These are phyloP conservation scores for Beta vulgaris DNA, from an alignment of 148 eudicot species.

Conservation along the genomic window DNA sequence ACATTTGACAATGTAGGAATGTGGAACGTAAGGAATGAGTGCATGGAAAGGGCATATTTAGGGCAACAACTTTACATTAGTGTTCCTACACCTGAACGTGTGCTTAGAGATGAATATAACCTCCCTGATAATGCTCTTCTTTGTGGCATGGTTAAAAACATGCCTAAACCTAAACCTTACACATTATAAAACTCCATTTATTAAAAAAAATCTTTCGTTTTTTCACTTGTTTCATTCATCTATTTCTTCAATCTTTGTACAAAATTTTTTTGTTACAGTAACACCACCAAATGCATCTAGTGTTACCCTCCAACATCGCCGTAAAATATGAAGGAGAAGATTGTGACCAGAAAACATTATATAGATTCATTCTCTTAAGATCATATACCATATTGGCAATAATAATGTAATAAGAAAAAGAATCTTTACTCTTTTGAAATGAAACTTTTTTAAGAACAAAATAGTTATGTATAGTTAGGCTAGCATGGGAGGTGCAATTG, in stretches of 20 bases:
- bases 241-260: not conserved
- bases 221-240: no score
- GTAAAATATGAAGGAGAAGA: not conserved
- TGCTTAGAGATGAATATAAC: constrained; percentile 49
- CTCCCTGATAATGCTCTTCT: constrained; percentile 32
- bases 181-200: constrained; percentile 9
- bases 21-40: constrained; percentile 52
- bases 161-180: constrained; percentile 50
- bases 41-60: constrained; percentile 42
- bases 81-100: constrained; percentile 35
- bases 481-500: constrained; percentile 1
- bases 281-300: not conserved
- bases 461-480: not conserved
- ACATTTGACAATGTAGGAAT: constrained; percentile 59
- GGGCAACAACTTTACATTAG: constrained; percentile 62
- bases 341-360: not conserved
- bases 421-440: not conserved
- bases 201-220: not conserved
- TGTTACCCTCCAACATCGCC: not conserved
- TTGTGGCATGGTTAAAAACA: constrained; percentile 45
- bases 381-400: not conserved
- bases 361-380: not conserved
- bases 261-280: not conserved
- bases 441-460: not conserved
- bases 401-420: not conserved